A percentile compares a stretch with the other conserved stretches of the same genome.
These are phyloP conservation scores for Phytophthora podocarpi DNA, from an alignment of 352 stramenopile species.

Conservation along the genomic window DNA sequence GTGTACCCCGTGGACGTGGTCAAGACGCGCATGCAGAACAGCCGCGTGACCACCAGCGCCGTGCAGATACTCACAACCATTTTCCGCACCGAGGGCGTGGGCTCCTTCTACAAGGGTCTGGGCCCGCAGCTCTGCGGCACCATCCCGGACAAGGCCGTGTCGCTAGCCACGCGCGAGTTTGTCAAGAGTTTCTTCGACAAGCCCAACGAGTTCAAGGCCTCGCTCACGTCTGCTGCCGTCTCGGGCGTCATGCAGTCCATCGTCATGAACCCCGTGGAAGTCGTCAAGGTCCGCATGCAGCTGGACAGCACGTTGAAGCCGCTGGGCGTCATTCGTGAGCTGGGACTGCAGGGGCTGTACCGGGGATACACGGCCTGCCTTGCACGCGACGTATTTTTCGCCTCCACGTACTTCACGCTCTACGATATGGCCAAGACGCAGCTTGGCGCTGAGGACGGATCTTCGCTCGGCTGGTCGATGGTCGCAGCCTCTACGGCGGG, in stretches of 20 bases:
- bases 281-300: conserved; percentile 87
- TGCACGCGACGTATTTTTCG: conserved; percentile 75
- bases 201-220: conserved; percentile 75
- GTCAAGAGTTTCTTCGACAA: conserved; percentile 79
- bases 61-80: conserved; percentile 63
- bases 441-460: conserved; percentile 66
- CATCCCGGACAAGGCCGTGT: conserved; percentile 83
- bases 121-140: conserved; percentile 74
- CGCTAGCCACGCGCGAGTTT: conserved; percentile 77
- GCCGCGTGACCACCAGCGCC: conserved; percentile 56
- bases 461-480: conserved; percentile 77
- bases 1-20: conserved; percentile 86
- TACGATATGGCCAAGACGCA: conserved; percentile 77
- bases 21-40: conserved; percentile 88
- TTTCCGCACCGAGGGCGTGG: conserved; percentile 61
- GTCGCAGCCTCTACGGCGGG: conserved; percentile 67
- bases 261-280: conserved; percentile 86
- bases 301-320: conserved; percentile 73
- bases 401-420: conserved; percentile 80
- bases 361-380: conserved; percentile 77
- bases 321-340: conserved; percentile 57
- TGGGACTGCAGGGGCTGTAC: conserved; percentile 71
- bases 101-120: conserved; percentile 83
- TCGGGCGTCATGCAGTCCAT: conserved; percentile 77
- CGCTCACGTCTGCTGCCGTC: conserved; percentile 64